Base-by-base conservation (phyloP, 2,329 filamentous ascomycete genomes). In the Huntiella moniliformis region DNA sequence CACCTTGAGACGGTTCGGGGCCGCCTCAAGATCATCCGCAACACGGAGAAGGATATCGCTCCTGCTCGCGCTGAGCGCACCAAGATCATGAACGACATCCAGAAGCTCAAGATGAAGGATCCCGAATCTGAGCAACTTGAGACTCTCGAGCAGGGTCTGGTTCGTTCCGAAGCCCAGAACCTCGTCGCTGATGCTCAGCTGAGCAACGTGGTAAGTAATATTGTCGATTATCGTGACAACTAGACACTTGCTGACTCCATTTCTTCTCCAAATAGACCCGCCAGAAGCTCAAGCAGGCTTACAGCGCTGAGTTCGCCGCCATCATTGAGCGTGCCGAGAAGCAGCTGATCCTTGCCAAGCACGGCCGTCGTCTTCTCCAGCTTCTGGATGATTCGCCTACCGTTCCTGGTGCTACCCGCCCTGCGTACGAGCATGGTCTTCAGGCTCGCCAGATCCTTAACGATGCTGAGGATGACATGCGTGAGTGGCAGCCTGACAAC, bases 301-400 rank as follows among this genome's bases (percentile, higher is more conserved):
- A 88, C 58, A 83, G 87, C 53, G 63, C 82, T 50, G 86, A 96
- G 60, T 83, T 94, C 52, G 75, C 82, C 12, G 86, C 87, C 49
- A 83, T 86, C 15, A 93, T 98, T 55, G 91, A 98, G 67, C 82
- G 88, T 31, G 86, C 86, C 17, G 91, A 96, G 67, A 96, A 96
- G 67, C 91, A 98, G 60, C 82, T 88, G 55, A 83, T 98, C 50
- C 73, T 98, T 12, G 88, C 91, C 48, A 83, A 82, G 56, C 87
- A 96, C 59, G 88, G 86, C 15, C 81, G 85, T 46, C 78, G 85
- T 38, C 73, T 98, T 33, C 62, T 98, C 47, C 77, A 81, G 54
- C 73, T 93, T 35, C 73, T 98, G 8, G 91, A 98, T 55, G 88
- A 95, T 59, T 79, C 79, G 0, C 85, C 91, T 0, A 76, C 95